Percentiles rank a stretch among this genome's conserved stretches.
These are phyloP conservation scores for Vickermania ingenoplastis DNA, from an alignment of 208 protist genomes.

Conservation along the genomic window DNA sequence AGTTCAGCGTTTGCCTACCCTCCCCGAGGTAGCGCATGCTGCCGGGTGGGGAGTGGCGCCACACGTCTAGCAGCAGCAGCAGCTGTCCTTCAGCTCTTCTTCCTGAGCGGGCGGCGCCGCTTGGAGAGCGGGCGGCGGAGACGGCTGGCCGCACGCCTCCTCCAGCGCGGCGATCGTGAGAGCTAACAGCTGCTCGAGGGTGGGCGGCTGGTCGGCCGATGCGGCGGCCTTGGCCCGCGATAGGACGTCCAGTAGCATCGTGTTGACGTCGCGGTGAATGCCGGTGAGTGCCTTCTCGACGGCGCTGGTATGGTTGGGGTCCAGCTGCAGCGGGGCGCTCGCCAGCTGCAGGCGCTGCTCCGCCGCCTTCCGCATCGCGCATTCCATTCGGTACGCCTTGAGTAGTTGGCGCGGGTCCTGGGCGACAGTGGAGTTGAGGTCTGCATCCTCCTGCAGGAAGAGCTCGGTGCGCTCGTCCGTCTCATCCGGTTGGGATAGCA, in stretches of 20 bases:
- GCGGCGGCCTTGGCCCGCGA: slow-evolving; percentile 19
- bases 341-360: slow-evolving; percentile 44
- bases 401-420: slow-evolving; percentile 14
- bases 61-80: slow-evolving; percentile 6
- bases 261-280: slow-evolving; percentile 59
- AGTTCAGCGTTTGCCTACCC: too few relatives aligned
- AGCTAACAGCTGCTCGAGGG: slow-evolving; percentile 51
- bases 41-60: too few relatives aligned
- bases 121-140: slow-evolving; percentile 34
- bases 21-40: too few relatives aligned
- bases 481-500: slow-evolving; percentile 6
- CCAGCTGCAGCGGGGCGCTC: slow-evolving; percentile 34
- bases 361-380: slow-evolving; percentile 25
- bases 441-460: not conserved
- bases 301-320: slow-evolving; percentile 24
- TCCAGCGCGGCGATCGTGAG: slow-evolving; percentile 55
- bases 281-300: slow-evolving; percentile 37
- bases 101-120: slow-evolving; percentile 29
- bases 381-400: slow-evolving; percentile 31
- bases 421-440: not conserved
- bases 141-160: slow-evolving; percentile 13
- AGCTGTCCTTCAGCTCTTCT: slow-evolving; percentile 10
- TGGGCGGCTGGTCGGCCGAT: slow-evolving; percentile 18
- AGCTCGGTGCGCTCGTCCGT: slow-evolving; percentile 1
- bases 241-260: slow-evolving; percentile 47